Base-by-base conservation (phyloP, 176 grass and related monocot genomes). In the Oryza nivara region DNA sequence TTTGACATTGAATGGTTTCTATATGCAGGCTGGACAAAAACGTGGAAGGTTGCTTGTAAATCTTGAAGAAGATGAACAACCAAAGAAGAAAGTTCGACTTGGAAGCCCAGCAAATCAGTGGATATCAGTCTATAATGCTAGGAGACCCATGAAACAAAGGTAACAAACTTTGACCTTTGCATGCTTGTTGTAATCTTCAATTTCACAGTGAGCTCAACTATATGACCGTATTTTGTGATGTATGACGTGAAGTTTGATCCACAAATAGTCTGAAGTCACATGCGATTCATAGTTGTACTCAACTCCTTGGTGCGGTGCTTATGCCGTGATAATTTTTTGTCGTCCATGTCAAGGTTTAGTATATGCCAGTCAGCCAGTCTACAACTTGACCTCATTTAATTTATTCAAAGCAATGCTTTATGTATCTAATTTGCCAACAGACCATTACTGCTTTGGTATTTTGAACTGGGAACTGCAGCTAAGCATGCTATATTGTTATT, bases 81-180 rank as follows among this genome's bases (percentile, higher is more conserved):
- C 95, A 5, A 98, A 92, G 91, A 98, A 98, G 80, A 98, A 98
- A 89, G 85, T 98, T 81, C 91, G 95, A 80, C 63, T 98, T 35
- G 95, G 95, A 90, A 98, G 92, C 79, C 92, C 95, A 63, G 95
- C 92, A 68, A 98, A 90, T 79, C 95, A 98, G 78, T 98, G 95
- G 95, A 91, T 98, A 80, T 98, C 95, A 58, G 95, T 98, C 79
- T 98, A 98, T 84, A 98, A 98, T 79, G 95, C 95, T 93, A 91
- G 79, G 75, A 89, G 83, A 78, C 88, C 95, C 41, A 98, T 98
- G 95, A 98, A 98, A 79, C 95, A 98, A 84, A 98, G 95, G 95
- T 98, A 91, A 79, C 10, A 78, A 73, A 87, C 36, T 75, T 68
- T 77, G 60, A 83, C 4, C 30, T 71, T 66, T 34, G 13, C 36